Percentiles rank a stretch among this genome's conserved stretches.
phyloP scores from a whole-genome alignment of 768 basidiomycete genomes.

The Punctularia strigosozonata region DNA sequence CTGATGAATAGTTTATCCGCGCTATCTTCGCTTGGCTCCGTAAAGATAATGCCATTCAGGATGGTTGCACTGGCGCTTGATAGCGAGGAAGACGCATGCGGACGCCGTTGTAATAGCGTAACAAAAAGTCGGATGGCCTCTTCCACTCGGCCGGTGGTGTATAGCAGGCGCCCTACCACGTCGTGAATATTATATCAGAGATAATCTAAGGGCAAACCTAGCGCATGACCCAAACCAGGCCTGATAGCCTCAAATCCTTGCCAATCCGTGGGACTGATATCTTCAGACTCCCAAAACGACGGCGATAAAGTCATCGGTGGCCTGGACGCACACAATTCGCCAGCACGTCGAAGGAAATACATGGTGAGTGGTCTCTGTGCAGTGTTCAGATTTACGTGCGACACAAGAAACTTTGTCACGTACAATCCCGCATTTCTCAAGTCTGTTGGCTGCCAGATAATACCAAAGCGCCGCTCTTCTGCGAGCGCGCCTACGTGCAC shows the following conservation, averaged over 20 bases:
- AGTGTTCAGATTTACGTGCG: neutral
- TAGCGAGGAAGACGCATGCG: constrained; percentile 2
- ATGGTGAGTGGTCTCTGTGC: constrained; percentile 75
- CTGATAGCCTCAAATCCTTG: constrained; percentile 51
- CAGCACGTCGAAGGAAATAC: constrained; percentile 66
- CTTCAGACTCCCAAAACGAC: constrained; percentile 73
- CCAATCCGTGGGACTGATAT: constrained; percentile 23
- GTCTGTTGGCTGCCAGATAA: constrained; percentile 55
- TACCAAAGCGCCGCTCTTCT: constrained; percentile 75
- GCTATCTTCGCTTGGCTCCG: constrained; percentile 14
- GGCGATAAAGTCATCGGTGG: constrained; percentile 56
- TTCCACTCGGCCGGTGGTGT: constrained; percentile 78
- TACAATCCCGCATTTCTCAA: constrained; percentile 82
- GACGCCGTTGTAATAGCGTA: constrained; percentile 45
- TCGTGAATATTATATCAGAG: constrained; percentile 1
- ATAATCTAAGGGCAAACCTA: constrained; percentile 34
- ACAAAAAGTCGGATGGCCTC: constrained; percentile 74
- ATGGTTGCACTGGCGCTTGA: constrained; percentile 11
- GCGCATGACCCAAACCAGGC: constrained; percentile 67
- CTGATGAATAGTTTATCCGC: constrained; percentile 69
- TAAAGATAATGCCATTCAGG: constrained; percentile 7
- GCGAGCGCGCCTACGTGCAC: constrained; percentile 39
- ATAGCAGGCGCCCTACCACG: constrained; percentile 64
- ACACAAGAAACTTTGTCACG: constrained; percentile 18
- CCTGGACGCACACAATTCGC: constrained; percentile 41